Evolutionary conservation across 176 grass and related monocot genomes (phyloP), one percentile per base, ranked within the genome.

Genomic region (Oryza officinalis): DNA sequence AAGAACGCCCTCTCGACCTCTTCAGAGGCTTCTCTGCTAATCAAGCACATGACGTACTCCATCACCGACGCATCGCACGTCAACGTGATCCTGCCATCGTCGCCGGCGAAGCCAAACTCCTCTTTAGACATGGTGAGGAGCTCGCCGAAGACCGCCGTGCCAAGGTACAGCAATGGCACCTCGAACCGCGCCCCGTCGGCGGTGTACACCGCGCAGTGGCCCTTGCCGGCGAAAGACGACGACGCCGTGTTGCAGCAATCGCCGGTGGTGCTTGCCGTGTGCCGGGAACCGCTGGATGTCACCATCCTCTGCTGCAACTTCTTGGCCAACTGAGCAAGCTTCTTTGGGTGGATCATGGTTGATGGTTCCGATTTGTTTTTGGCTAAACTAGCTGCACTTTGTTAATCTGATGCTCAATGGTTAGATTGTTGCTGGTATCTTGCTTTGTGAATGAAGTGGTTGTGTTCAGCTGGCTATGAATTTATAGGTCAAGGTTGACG

Each of bases 321-420:
- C 37, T 74, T 88, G 14, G 67, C 74, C 68, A 88, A 12, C 18
- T 90, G 80, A 82, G 32, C 68, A 30, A 92, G 49, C 71, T 81
- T 95, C 59, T 84, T 91, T 17, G 86, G 35, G 47, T 70, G 85
- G 63, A 89, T 65, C 86, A 86, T 84, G 66, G n/a, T 10, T n/a
- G n/a, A n/a, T n/a, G n/a, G n/a, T n/a, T n/a, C n/a, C n/a, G n/a
- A n/a, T 1, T 14, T n/a, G 77, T 46, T 80, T 23, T 80, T 67
- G 9, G 27, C 25, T 50, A 25, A 69, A 80, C 10, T 30, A 59
- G 20, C 54, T 79, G 76, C 61, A 66, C 40, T 79, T 47, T 15
- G 13, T 38, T 60, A 1, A 33, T 78, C 35, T 28, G 76, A 66
- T 23, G 17, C 66, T 25, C 44, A 1, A 18, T 69, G 65, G 27